Percentiles rank a stretch among this genome's conserved stretches.
Evolutionary conservation across 2,329 filamentous ascomycete genomes (phyloP).

Genomic region (Nigrospora osmanthi): DNA sequence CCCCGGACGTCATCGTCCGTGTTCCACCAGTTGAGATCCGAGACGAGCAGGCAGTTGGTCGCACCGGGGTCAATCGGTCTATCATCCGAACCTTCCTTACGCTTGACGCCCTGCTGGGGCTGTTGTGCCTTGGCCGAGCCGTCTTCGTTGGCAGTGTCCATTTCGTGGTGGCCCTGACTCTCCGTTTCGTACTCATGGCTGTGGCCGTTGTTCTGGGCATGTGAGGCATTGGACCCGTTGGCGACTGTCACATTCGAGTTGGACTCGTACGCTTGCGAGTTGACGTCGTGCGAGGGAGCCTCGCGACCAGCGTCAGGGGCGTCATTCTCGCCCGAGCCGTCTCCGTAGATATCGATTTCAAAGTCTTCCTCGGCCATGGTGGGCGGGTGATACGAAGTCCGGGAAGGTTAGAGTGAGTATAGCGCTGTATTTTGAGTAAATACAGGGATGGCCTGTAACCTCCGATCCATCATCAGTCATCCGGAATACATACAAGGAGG

Average conservation of each 20-base stretch:
- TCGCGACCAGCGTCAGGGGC: constrained; percentile 10
- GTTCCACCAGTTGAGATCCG: constrained; percentile 93
- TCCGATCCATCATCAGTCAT: constrained; percentile 25
- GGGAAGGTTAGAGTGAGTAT: constrained; percentile 14
- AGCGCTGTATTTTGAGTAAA: constrained; percentile 29
- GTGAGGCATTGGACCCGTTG: constrained; percentile 20
- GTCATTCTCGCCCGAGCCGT: constrained; percentile 40
- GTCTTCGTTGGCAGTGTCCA: constrained; percentile 21
- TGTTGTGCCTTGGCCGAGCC: constrained; percentile 20
- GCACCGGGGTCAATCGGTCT: constrained; percentile 51
- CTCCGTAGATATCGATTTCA: constrained; percentile 67
- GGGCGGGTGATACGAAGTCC: constrained; percentile 19
- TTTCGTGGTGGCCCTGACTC: constrained; percentile 19
- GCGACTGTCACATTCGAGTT: constrained; percentile 32
- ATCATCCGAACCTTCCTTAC: constrained; percentile 52
- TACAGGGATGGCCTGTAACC: constrained; percentile 32
- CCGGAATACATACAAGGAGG: constrained; percentile 14
- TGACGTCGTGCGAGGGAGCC: constrained; percentile 19
- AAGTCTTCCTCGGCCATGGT: constrained; percentile 63
- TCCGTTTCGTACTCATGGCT: constrained; percentile 29
- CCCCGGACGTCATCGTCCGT: constrained; percentile 91
- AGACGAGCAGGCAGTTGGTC: constrained; percentile 71
- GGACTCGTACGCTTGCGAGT: constrained; percentile 27
- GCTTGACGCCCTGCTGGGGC: constrained; percentile 48
- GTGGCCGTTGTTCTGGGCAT: constrained; percentile 26